Base-by-base conservation (phyloP, 768 basidiomycete species). In the Kwoniella bestiolae region DNA sequence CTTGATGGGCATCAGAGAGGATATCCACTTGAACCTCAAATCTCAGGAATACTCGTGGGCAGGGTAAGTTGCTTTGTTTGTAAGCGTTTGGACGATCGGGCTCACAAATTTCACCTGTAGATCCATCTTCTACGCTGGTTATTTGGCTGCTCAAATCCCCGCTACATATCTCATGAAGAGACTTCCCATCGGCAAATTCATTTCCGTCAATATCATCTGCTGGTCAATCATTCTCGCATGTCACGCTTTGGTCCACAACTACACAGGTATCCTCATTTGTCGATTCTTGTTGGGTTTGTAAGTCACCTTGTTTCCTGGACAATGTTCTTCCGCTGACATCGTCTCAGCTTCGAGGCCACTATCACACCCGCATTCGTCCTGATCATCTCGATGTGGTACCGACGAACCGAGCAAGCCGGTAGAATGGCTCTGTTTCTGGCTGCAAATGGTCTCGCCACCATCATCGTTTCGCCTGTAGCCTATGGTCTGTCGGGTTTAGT, bases 171-270 rank as follows among this genome's bases (percentile, higher is more conserved):
- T 69, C 11, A 61, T 69, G 63, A 64, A 69, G n/a, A 14, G 58
- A 31, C 65, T 56, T n/a, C 68, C 68, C 5, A 44, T 69, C 23
- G 68, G 65, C 56, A 65, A 65, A 41, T 64, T 69, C 21, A 59
- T 69, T 23, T 58, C 58, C 4, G 49, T 51, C 14, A 55, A 58
- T 28, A 64, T 69, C 23, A 52, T 69, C 12, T 49, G 62, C 32
- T 69, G 68, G 68, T 64, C 63, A 14, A 50, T 69, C 52, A 38
- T 46, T 26, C 59, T 69, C 12, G 29, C 55, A 6, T 65, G 68
- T 52, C 28, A 65, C 21, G 68, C 68, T 28, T 55, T 57, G 16
- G 63, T 63, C 21, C 29, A 64, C 34, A 68, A 58, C 50, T 68
- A 64, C 41, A 60, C 57, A 32, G 52, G 52, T 53, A 26, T 38